Conservation (phyloP, 495 filamentous ascomycete species). For the Elasticomyces elasticus region DNA sequence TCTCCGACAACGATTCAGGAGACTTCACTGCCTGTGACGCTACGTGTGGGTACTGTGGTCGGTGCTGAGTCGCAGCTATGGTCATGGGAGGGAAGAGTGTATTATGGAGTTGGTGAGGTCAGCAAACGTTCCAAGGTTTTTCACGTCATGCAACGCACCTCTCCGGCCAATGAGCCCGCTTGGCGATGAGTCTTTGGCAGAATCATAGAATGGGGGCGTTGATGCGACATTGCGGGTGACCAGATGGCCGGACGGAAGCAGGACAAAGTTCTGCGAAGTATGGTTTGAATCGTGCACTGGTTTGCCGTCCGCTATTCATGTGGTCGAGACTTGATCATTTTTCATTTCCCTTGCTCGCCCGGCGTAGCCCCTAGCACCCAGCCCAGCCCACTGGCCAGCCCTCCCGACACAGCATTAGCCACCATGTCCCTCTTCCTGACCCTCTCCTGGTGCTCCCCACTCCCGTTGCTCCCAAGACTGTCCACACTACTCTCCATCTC, state of each 20-base stretch:
- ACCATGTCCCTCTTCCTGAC: conserved; percentile 36
- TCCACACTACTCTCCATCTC: conserved; percentile 21
- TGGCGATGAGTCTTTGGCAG: no score
- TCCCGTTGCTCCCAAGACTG: conserved; percentile 15
- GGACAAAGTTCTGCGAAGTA: no score
- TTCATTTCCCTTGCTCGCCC: neutral
- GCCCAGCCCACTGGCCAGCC: conserved; percentile 33
- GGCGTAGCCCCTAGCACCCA: conserved; percentile 32
- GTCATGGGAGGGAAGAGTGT: no score
- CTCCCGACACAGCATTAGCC: conserved; percentile 32
- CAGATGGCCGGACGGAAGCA: no score
- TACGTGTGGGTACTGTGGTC: neutral
- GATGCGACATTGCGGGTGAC: no score
- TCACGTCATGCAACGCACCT: no score
- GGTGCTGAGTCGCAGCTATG: neutral
- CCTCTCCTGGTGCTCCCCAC: conserved; percentile 18
- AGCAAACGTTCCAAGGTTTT: no score
- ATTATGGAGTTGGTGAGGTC: no score
- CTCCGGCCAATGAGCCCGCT: no score
- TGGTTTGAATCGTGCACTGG: neutral
- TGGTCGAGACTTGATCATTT: no score
- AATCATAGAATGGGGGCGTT: no score
- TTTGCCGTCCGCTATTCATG: no score
- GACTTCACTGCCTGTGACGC: neutral
- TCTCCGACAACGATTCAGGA: neutral